A percentile compares a stretch with the other conserved stretches of the same genome.
phyloP scores from a whole-genome alignment of 2,329 filamentous ascomycete species.

The Colletotrichum sp. region DNA sequence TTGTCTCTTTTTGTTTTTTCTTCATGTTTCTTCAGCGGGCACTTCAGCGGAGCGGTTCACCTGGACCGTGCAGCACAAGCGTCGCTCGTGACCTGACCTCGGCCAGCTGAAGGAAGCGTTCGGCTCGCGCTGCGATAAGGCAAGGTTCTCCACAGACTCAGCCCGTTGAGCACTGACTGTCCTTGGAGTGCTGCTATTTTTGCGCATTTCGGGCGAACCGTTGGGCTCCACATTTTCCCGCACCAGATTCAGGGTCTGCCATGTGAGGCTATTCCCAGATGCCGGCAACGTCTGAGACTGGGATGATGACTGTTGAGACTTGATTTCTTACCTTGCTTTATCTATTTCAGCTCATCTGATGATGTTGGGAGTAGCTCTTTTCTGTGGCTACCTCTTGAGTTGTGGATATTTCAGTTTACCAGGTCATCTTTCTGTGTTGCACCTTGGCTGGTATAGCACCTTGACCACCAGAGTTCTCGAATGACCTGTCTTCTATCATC shows the following conservation, averaged over 20 bases:
- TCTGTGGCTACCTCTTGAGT: too few species aligned
- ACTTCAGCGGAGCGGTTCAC: not conserved
- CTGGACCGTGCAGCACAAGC: not conserved
- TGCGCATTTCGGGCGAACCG: not conserved
- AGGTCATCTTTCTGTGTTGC: too few species aligned
- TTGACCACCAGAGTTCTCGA: too few species aligned
- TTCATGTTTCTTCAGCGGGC: not conserved
- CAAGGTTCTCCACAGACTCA: not conserved
- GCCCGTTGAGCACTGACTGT: not conserved
- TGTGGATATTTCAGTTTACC: too few species aligned
- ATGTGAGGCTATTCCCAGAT: not conserved
- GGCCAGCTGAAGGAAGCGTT: not conserved
- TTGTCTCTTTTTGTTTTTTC: not conserved
- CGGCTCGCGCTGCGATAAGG: not conserved
- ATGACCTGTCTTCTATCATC: too few species aligned
- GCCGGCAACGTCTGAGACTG: not conserved
- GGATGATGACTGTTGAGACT: not conserved
- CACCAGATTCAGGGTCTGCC: not conserved
- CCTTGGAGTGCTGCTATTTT: not conserved
- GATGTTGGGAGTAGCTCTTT: too few species aligned
- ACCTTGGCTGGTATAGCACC: too few species aligned
- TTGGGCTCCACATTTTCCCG: not conserved
- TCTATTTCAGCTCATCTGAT: too few species aligned
- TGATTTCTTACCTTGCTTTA: too few species aligned
- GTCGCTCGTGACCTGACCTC: not conserved